phyloP scores from a whole-genome alignment of 139 green algal species.

The Coelastrella sp. region DNA sequence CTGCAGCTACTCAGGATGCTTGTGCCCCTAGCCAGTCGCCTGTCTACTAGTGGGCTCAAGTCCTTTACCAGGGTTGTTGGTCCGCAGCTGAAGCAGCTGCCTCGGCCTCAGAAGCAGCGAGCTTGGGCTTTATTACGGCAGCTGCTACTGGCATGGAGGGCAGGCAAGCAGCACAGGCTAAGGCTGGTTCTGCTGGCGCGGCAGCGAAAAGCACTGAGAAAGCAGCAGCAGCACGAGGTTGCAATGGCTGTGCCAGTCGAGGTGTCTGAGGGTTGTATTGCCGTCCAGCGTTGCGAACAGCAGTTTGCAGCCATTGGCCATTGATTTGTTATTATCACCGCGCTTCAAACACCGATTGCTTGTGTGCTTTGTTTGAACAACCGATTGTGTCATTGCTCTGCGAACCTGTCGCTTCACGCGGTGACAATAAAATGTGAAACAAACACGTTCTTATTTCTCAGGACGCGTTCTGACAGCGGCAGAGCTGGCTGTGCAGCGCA shows the following conservation, averaged over 20 bases:
- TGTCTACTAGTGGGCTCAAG: background rate
- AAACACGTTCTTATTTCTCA: too few species aligned
- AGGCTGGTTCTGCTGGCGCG: background rate
- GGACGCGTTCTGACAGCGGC: too few species aligned
- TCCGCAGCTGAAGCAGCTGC: constrained; percentile 1
- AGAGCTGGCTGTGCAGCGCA: too few species aligned
- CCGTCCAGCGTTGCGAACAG: too few species aligned
- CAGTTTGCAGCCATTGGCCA: too few species aligned
- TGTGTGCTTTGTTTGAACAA: too few species aligned
- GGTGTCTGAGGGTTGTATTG: background rate
- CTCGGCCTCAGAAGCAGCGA: background rate
- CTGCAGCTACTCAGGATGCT: constrained; percentile 16
- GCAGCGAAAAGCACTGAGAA: background rate
- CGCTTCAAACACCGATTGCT: too few species aligned
- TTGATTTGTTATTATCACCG: too few species aligned
- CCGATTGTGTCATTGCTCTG: too few species aligned
- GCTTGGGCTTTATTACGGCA: background rate
- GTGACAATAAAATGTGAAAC: too few species aligned
- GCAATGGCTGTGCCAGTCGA: background rate
- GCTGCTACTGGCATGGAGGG: background rate
- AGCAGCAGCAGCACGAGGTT: background rate
- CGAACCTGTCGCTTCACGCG: too few species aligned
- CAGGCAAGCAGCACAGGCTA: background rate
- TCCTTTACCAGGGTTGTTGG: background rate
- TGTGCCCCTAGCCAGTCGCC: background rate